Percentiles rank a stretch among this genome's conserved stretches.
phyloP scores from a whole-genome alignment of 1,284 basidiomycete genomes.

The Gymnopus androsaceus region DNA sequence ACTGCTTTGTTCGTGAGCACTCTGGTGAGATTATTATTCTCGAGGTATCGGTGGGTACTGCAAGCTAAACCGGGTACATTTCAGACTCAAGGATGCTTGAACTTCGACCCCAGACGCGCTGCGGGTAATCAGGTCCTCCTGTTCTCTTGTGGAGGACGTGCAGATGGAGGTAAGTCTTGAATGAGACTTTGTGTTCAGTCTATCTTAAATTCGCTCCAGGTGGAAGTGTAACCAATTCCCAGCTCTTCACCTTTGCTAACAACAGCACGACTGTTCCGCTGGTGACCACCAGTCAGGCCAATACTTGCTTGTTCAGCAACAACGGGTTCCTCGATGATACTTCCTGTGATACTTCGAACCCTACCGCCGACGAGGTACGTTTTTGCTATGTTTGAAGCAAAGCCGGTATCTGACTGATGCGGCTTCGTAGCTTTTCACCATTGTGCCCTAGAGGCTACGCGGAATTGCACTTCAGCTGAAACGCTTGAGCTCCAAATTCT shows the following conservation, averaged over 20 bases:
- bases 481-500: no score
- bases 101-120: constrained; percentile 26
- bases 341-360: constrained; percentile 11
- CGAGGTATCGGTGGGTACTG: background rate
- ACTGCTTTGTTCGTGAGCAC: constrained; percentile 20
- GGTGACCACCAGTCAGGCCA: constrained; percentile 11
- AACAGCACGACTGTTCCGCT: constrained; percentile 11
- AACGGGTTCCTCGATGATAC: constrained; percentile 15
- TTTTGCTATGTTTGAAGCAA: background rate
- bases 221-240: constrained; percentile 23
- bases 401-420: background rate
- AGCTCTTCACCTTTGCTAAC: constrained; percentile 25
- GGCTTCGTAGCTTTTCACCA: background rate
- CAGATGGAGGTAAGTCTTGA: constrained; percentile 21
- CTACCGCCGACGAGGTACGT: constrained; percentile 9
- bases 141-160: constrained; percentile 29
- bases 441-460: background rate
- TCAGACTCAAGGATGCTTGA: constrained; percentile 21
- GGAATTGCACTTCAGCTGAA: no score
- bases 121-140: constrained; percentile 26
- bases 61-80: background rate
- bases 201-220: constrained; percentile 5
- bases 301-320: constrained; percentile 17
- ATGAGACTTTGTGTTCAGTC: background rate
- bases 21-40: constrained; percentile 8